These are phyloP conservation scores for Leavenworthia alabamica DNA, from an alignment of 345 rosid species.

Conservation along the genomic window DNA sequence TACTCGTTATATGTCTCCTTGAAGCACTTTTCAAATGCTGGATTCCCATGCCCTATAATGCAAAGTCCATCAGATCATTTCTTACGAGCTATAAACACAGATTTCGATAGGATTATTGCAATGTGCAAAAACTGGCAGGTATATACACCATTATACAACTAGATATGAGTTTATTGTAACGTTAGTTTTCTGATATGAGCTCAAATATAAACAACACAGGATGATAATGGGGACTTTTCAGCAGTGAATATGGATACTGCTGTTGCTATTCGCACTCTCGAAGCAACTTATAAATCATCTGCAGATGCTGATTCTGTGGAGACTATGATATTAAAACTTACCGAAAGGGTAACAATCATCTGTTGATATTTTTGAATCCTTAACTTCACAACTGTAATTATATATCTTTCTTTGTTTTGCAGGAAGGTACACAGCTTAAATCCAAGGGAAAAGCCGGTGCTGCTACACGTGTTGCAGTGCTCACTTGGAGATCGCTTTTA, in stretches of 20 bases:
- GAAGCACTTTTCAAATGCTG: slow-evolving; percentile 99
- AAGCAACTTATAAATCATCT: slow-evolving; percentile 88
- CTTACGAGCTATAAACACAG: slow-evolving; percentile 94
- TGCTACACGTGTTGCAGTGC: slow-evolving; percentile 76
- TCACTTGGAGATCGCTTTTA: slow-evolving; percentile 93
- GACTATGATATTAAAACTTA: slow-evolving; percentile 67
- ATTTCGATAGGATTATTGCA: slow-evolving; percentile 94
- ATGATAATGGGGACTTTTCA: slow-evolving; percentile 94
- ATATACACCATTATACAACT: background rate
- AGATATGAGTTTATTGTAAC: background rate
- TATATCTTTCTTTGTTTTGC: slow-evolving; percentile 14
- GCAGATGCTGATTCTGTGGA: slow-evolving; percentile 90
- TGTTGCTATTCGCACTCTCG: slow-evolving; percentile 96
- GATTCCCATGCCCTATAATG: slow-evolving; percentile 99
- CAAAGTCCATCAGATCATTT: slow-evolving; percentile 99
- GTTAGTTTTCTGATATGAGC: background rate
- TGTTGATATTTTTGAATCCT: background rate
- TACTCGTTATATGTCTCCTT: slow-evolving; percentile 5
- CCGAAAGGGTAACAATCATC: slow-evolving; percentile 54
- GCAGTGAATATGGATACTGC: slow-evolving; percentile 99
- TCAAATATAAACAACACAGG: slow-evolving; percentile 37
- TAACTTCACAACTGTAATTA: background rate
- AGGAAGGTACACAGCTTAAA: slow-evolving; percentile 93
- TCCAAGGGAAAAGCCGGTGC: slow-evolving; percentile 79
- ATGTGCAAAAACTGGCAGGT: slow-evolving; percentile 99